Conservation (phyloP, 768 basidiomycete species). For the Panaeolus cyanescens region DNA sequence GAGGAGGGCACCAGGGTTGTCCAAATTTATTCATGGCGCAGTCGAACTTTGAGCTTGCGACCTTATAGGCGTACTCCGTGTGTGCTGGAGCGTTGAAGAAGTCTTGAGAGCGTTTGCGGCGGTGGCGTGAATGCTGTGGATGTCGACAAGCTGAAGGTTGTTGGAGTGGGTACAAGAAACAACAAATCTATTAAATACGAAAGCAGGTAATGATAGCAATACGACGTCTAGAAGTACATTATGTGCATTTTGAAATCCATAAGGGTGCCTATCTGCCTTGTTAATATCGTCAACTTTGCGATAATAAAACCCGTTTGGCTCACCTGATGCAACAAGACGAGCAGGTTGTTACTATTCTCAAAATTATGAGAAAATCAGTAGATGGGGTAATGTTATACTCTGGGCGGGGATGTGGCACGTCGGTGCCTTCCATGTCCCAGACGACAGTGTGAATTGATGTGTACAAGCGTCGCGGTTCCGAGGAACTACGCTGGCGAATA, state of each 20-base stretch:
- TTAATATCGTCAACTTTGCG: no score
- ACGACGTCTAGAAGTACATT: slow-evolving; percentile 1
- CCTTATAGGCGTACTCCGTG: no score
- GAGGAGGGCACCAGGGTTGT: no score
- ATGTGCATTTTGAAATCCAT: neutral
- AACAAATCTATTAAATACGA: neutral
- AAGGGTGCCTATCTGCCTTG: no score
- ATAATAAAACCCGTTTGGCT: no score
- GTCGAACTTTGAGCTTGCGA: no score
- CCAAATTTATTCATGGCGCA: no score
- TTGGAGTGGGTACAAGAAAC: neutral
- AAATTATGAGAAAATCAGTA: no score
- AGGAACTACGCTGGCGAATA: neutral
- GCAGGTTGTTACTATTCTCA: no score
- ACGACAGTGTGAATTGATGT: neutral
- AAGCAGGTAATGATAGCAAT: neutral
- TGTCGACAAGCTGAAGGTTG: neutral
- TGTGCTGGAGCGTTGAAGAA: no score
- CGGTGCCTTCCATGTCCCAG: neutral
- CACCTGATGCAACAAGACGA: no score
- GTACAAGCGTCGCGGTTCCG: neutral
- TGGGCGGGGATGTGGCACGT: neutral
- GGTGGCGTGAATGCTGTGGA: neutral
- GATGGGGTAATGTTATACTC: no score
- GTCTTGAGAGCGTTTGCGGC: neutral